These are phyloP conservation scores for Aspergillus sparsus DNA, from an alignment of 495 filamentous ascomycete genomes.

Conservation along the genomic window DNA sequence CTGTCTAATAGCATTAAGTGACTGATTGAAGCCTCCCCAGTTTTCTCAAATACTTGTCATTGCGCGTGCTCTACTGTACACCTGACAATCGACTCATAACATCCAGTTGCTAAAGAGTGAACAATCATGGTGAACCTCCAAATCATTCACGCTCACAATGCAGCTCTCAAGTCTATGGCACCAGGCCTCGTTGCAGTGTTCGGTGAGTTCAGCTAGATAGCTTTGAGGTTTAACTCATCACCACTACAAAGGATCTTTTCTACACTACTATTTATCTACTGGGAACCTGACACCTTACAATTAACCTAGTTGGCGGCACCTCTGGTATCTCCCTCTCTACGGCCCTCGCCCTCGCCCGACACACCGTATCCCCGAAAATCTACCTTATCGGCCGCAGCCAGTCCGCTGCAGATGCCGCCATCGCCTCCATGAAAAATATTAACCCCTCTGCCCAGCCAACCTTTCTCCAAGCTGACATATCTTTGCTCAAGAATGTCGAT, in stretches of 20 bases:
- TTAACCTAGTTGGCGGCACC: conserved; percentile 58
- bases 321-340: conserved; percentile 64
- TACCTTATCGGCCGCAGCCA: conserved; percentile 53
- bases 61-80: too few species aligned
- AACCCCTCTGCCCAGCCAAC: conserved; percentile 33
- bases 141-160: conserved; percentile 7
- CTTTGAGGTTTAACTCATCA: too few species aligned
- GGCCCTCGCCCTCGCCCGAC: conserved; percentile 55
- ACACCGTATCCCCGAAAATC: conserved; percentile 48
- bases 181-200: conserved; percentile 10
- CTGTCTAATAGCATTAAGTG: too few species aligned
- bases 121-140: conserved; percentile 7
- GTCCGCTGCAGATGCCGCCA: conserved; percentile 25
- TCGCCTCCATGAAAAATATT: conserved; percentile 34
- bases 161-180: conserved; percentile 1
- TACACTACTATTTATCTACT: background rate
- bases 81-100: too few species aligned
- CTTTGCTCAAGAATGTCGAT: conserved; percentile 58
- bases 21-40: too few species aligned
- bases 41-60: too few species aligned
- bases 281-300: conserved; percentile 4
- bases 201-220: background rate
- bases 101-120: too few species aligned
- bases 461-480: conserved; percentile 48
- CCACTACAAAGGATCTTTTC: background rate